Evolutionary conservation across 2,329 filamentous ascomycete genomes (phyloP).

Genomic region (Grosmannia serpens): DNA sequence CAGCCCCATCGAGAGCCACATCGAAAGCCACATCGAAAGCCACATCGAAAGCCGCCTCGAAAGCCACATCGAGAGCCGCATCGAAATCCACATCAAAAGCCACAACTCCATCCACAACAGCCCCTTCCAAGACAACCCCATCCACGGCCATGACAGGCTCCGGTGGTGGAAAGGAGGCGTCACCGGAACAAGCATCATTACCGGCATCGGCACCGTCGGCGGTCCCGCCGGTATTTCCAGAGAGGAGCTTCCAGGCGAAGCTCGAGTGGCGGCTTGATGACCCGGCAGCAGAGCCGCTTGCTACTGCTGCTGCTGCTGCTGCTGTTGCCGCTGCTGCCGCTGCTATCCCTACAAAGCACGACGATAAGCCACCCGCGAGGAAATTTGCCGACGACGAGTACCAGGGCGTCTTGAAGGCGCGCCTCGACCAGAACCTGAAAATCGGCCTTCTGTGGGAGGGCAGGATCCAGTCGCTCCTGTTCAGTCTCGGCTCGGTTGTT

Average conservation of each 20-base stretch:
- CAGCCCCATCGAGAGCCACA: not conserved
- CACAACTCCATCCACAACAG: not conserved
- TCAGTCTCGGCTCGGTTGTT: slow-evolving; percentile 79
- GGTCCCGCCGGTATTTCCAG: not conserved
- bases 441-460: slow-evolving; percentile 89
- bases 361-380: slow-evolving; percentile 7
- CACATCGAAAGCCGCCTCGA: not conserved
- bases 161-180: not conserved
- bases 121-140: not conserved
- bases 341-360: too few species aligned
- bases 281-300: not conserved
- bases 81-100: not conserved
- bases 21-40: not conserved
- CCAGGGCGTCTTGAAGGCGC: slow-evolving; percentile 79
- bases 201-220: not conserved
- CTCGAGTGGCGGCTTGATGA: slow-evolving; percentile 36
- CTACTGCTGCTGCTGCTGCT: not conserved
- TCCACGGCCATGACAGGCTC: not conserved
- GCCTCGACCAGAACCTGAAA: slow-evolving; percentile 77
- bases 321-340: slow-evolving; percentile 18
- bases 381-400: slow-evolving; percentile 49
- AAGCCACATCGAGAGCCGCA: not conserved
- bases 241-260: slow-evolving; percentile 35
- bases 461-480: slow-evolving; percentile 79
- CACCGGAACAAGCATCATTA: not conserved